Evolutionary conservation across 495 filamentous ascomycete species (phyloP), one percentile per base, ranked within the genome.

Genomic region (Penicillium pancosmium): DNA sequence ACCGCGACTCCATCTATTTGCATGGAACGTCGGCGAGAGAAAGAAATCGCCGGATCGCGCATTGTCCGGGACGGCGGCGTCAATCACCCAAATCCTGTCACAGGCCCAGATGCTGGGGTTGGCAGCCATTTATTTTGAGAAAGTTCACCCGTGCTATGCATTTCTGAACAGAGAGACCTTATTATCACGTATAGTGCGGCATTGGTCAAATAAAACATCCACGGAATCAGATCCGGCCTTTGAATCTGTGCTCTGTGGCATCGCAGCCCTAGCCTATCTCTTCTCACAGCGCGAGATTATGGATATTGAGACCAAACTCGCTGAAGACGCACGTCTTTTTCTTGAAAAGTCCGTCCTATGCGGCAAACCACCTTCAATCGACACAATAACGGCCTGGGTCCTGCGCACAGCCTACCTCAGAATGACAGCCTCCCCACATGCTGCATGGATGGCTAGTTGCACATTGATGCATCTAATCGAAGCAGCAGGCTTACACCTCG

Each of bases 401-500:
- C 73, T 86, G 9, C 78, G 82, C 41, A 70, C 75, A 8, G 66
- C 81, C 8, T 85, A 84, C 65, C 67, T 85, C 7, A 72, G 83
- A 33, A 75, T 77, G 62, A 83, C 81, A 8, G 74, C 78, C 12
- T 71, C 78, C 23, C 82, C 82, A 10, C 77, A 86, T 55, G 70
- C 75, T 7, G 70, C 79, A 19, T 85, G 82, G 81, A 80, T 85
- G 74, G 80, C 80, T 4, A 83, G 78, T 47, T 82, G 79, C 61
- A 80, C 74, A 8, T 60, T 81, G 25, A 80, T 86, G 72, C 83
- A 86, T 56, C 62, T 84, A 49, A 70, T 82, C 23, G 83, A 86
- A 62, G 75, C 82, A 1, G 76, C 76, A 10, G 81, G 82, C 3
- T 63, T 84, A 4, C 81, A 84, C 48, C 64, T 78, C 12, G 80